Evolutionary conservation across 2,329 filamentous ascomycete species (phyloP).

Genomic region (Chaetomium sp.): DNA sequence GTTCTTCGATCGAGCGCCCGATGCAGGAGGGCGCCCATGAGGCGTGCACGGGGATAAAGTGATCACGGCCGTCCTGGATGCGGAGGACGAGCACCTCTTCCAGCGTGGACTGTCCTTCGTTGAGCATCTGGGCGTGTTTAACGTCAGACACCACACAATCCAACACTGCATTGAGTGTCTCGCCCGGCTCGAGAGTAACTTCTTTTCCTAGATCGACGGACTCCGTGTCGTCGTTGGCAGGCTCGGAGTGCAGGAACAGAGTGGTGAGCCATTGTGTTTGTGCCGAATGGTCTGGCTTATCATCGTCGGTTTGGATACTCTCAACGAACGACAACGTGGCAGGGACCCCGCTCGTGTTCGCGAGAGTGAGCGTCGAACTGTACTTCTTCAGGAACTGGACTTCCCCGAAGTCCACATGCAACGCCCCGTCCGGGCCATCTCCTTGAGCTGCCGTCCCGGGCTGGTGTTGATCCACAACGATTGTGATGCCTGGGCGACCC

Average conservation of each 20-base stretch:
- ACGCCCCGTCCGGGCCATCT: conserved; percentile 35
- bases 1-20: conserved; percentile 77
- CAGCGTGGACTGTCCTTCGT: conserved; percentile 57
- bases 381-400: conserved; percentile 63
- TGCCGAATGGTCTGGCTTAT: conserved; percentile 23
- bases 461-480: conserved; percentile 65
- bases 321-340: conserved; percentile 78
- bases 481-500: conserved; percentile 70
- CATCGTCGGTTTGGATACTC: conserved; percentile 49
- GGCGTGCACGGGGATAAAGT: conserved; percentile 79
- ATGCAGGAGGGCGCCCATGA: conserved; percentile 78
- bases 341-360: conserved; percentile 80
- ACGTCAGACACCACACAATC: conserved; percentile 60
- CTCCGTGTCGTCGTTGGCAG: conserved; percentile 29
- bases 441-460: conserved; percentile 30
- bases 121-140: conserved; percentile 61
- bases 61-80: conserved; percentile 76
- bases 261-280: conserved; percentile 65
- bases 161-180: conserved; percentile 66
- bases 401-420: conserved; percentile 66
- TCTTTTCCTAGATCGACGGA: conserved; percentile 34
- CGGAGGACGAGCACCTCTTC: conserved; percentile 87
- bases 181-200: conserved; percentile 74
- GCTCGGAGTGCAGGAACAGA: conserved; percentile 50
- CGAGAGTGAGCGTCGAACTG: conserved; percentile 67